These are phyloP conservation scores for Suillus brevipes DNA, from an alignment of 768 basidiomycete species.

Conservation along the genomic window DNA sequence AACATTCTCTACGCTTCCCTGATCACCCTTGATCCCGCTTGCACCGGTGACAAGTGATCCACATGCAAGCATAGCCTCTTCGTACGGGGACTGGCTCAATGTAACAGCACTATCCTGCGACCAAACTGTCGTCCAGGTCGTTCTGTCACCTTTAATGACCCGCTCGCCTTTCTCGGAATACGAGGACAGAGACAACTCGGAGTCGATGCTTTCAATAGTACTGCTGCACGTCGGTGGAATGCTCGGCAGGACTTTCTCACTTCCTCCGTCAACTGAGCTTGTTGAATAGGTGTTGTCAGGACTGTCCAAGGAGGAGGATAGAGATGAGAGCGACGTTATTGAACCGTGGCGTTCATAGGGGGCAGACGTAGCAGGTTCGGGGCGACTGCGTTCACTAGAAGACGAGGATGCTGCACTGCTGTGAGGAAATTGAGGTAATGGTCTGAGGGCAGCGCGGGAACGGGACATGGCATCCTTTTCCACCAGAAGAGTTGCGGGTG, in stretches of 20 bases:
- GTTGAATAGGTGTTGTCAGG: slow-evolving; percentile 11
- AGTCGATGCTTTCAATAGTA: slow-evolving; percentile 6
- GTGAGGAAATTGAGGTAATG: slow-evolving; percentile 12
- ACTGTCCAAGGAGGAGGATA: background rate
- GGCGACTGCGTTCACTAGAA: background rate
- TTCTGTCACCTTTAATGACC: slow-evolving; percentile 12
- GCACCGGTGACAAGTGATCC: slow-evolving; percentile 1
- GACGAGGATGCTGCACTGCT: background rate
- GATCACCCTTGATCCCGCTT: slow-evolving; percentile 1
- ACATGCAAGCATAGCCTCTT: slow-evolving; percentile 8
- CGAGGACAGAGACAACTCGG: background rate
- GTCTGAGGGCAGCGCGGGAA: slow-evolving; percentile 4
- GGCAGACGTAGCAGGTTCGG: background rate
- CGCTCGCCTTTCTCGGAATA: background rate
- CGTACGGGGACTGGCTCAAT: slow-evolving; percentile 27
- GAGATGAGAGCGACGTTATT: background rate
- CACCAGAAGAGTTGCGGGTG: slow-evolving; percentile 7
- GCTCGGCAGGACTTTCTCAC: slow-evolving; percentile 15
- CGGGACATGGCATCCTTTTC: slow-evolving; percentile 5
- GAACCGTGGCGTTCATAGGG: background rate
- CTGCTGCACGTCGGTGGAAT: background rate
- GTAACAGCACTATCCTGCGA: slow-evolving; percentile 44
- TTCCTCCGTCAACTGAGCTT: background rate
- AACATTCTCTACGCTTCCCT: background rate
- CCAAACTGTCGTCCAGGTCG: slow-evolving; percentile 24